phyloP scores from a whole-genome alignment of 2,329 filamentous ascomycete genomes.

The Trichophaea hybrida region DNA sequence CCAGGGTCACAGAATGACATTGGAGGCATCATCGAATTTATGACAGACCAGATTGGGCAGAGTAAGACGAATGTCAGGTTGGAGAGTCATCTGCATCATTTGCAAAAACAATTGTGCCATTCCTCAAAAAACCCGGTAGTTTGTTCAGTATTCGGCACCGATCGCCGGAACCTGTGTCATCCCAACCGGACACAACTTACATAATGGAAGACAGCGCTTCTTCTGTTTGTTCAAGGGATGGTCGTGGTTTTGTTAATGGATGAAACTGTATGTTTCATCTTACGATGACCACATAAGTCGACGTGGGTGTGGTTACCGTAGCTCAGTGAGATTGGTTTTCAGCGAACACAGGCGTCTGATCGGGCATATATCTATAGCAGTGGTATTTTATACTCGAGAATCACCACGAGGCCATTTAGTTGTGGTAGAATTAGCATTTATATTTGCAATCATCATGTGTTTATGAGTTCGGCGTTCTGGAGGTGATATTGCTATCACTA shows the following conservation, averaged over 20 bases:
- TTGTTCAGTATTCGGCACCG: background rate
- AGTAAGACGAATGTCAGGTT: conserved; percentile 12
- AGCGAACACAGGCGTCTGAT: background rate
- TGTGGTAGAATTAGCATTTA: background rate
- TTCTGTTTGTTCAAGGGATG: background rate
- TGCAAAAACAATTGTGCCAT: conserved; percentile 1
- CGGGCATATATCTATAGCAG: background rate
- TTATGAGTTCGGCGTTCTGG: background rate
- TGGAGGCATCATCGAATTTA: background rate
- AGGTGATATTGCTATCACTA: background rate
- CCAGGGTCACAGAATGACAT: background rate
- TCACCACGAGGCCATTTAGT: background rate
- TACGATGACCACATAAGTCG: background rate
- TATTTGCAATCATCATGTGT: background rate
- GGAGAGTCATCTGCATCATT: conserved; percentile 1
- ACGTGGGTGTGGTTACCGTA: background rate
- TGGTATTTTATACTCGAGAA: background rate
- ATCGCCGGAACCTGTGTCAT: background rate
- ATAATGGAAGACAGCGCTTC: background rate
- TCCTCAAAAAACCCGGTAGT: background rate
- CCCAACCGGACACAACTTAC: background rate
- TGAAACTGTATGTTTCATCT: conserved; percentile 8
- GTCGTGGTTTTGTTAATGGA: background rate
- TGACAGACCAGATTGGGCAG: conserved; percentile 13
- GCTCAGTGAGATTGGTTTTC: background rate